Evolutionary conservation across 2,329 filamentous ascomycete genomes (phyloP).

Genomic region (Rachicladosporium sp.): DNA sequence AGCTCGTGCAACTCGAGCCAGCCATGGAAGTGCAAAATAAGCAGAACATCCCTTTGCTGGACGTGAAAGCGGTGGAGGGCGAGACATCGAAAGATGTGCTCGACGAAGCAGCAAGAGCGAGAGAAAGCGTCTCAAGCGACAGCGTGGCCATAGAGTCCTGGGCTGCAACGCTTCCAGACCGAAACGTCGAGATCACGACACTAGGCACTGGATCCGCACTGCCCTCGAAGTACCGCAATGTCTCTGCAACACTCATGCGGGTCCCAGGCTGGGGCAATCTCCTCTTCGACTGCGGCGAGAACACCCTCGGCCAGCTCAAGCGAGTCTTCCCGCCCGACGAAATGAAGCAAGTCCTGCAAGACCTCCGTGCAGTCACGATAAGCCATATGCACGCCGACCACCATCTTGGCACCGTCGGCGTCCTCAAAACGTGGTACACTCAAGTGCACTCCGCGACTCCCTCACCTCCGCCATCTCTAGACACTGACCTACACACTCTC

Average conservation of each 20-base stretch:
- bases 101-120: slow-evolving; percentile 37
- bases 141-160: slow-evolving; percentile 34
- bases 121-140: slow-evolving; percentile 21
- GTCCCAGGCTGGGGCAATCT: slow-evolving; percentile 81
- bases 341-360: slow-evolving; percentile 57
- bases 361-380: slow-evolving; percentile 78
- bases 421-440: slow-evolving; percentile 71
- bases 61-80: slow-evolving; percentile 33
- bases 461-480: slow-evolving; percentile 14
- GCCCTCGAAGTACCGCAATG: slow-evolving; percentile 90
- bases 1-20: slow-evolving; percentile 26
- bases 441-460: slow-evolving; percentile 37
- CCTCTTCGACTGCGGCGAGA: slow-evolving; percentile 83
- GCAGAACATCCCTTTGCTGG: slow-evolving; percentile 37
- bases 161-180: slow-evolving; percentile 57
- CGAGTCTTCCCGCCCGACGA: slow-evolving; percentile 57
- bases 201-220: slow-evolving; percentile 84
- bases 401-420: slow-evolving; percentile 68
- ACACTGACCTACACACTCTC: slow-evolving; percentile 10
- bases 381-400: slow-evolving; percentile 95
- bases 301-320: slow-evolving; percentile 75
- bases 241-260: slow-evolving; percentile 73
- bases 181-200: slow-evolving; percentile 70
- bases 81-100: slow-evolving; percentile 38
- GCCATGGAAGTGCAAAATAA: slow-evolving; percentile 32